Evolutionary conservation across 805 yeast genomes (phyloP).

Genomic region (Vanderwaltozyma yarrowii): DNA sequence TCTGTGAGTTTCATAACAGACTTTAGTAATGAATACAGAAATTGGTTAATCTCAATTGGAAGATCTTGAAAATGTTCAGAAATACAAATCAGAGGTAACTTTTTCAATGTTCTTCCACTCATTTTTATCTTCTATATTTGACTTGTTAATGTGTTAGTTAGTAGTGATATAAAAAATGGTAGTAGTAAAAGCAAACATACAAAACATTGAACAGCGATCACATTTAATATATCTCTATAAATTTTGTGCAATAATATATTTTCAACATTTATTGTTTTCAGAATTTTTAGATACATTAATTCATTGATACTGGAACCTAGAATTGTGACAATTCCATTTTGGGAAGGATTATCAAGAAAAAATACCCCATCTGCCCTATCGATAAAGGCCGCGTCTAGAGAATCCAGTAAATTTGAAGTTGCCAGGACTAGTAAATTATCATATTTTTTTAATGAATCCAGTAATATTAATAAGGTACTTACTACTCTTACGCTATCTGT

Average conservation of each 20-base stretch:
- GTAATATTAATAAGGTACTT: conserved; percentile 33
- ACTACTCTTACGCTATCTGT: conserved; percentile 36
- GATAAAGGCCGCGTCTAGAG: conserved; percentile 35
- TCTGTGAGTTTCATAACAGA: neutral
- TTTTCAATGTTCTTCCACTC: conserved; percentile 25
- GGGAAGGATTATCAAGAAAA: conserved; percentile 29
- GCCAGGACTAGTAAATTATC: conserved; percentile 31
- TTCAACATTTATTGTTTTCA: conserved; percentile 3
- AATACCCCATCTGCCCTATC: conserved; percentile 35
- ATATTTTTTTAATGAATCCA: conserved; percentile 31
- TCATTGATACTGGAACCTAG: conserved; percentile 22
- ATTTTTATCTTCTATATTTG: conserved; percentile 10
- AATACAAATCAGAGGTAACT: conserved; percentile 21
- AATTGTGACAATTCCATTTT: conserved; percentile 23
- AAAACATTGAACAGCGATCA: conserved; percentile 15
- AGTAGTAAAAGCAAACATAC: conserved; percentile 20
- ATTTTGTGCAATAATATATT: conserved; percentile 1
- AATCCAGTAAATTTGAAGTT: conserved; percentile 32
- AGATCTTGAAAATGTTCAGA: conserved; percentile 20
- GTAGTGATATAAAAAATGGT: neutral
- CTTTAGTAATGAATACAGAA: conserved; percentile 19
- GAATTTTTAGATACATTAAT: conserved; percentile 12
- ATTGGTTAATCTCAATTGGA: conserved; percentile 18
- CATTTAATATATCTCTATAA: conserved; percentile 7
- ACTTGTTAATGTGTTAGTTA: conserved; percentile 7